Percentiles rank a stretch among this genome's conserved stretches.
Conservation (phyloP, 2,329 filamentous ascomycete species). For the Hirsutella rhossiliensis region DNA sequence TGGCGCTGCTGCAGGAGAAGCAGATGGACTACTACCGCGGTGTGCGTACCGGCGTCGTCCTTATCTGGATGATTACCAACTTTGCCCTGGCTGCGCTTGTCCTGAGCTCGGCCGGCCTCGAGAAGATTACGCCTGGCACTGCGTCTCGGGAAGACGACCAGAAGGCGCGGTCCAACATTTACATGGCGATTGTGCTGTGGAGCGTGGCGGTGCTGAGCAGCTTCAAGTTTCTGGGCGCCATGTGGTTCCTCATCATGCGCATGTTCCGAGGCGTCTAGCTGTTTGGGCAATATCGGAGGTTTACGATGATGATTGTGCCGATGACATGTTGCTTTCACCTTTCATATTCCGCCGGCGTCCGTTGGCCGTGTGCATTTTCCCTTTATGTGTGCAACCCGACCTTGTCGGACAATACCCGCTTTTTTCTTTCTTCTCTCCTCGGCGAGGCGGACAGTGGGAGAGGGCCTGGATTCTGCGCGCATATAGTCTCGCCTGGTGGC, state of each 20-base stretch:
- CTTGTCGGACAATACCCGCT: background rate
- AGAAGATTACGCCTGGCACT: conserved; percentile 44
- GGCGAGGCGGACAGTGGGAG: too few relatives aligned
- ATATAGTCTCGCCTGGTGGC: too few relatives aligned
- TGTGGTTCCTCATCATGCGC: conserved; percentile 86
- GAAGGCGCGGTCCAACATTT: conserved; percentile 57
- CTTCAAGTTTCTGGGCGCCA: conserved; percentile 77
- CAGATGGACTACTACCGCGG: conserved; percentile 99
- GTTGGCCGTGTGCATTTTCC: background rate
- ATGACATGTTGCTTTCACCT: background rate
- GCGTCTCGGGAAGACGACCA: conserved; percentile 26
- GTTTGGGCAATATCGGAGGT: background rate
- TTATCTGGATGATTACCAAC: conserved; percentile 95
- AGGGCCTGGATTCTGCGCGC: too few relatives aligned
- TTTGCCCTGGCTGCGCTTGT: conserved; percentile 80
- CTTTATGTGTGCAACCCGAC: background rate
- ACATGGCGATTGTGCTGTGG: conserved; percentile 81
- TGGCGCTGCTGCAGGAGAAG: conserved; percentile 54
- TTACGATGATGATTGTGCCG: background rate
- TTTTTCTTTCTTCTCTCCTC: background rate
- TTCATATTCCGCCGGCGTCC: background rate
- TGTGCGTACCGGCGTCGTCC: conserved; percentile 81
- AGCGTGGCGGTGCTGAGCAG: conserved; percentile 73
- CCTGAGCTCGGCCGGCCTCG: conserved; percentile 71
- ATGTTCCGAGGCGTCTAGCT: conserved; percentile 62